phyloP scores from a whole-genome alignment of 495 filamentous ascomycete genomes.

The Tuber melanosporum region DNA sequence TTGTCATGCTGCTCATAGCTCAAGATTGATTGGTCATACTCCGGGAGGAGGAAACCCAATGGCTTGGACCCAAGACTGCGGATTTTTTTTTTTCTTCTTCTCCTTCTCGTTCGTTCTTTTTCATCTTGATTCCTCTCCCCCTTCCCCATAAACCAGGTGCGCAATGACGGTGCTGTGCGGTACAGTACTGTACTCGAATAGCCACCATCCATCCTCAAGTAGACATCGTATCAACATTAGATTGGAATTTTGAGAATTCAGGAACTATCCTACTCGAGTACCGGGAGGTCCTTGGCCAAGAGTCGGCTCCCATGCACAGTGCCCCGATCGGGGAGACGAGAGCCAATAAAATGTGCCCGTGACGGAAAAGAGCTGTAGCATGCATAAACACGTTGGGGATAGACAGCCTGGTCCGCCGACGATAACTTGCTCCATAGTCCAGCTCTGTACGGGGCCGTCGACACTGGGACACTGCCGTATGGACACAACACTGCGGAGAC shows the following conservation, averaged over 20 bases:
- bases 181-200: neutral
- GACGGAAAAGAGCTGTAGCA: neutral
- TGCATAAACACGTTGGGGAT: conserved; percentile 1
- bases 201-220: neutral
- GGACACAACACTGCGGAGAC: neutral
- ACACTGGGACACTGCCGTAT: neutral
- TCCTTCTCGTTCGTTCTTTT: neutral
- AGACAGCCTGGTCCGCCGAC: neutral
- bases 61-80: neutral
- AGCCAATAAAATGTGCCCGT: neutral
- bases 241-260: neutral
- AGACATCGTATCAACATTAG: neutral
- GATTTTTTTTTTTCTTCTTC: neutral
- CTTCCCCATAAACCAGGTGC: neutral
- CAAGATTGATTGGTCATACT: neutral
- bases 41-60: neutral
- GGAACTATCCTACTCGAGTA: neutral
- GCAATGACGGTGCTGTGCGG: neutral
- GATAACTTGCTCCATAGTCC: neutral
- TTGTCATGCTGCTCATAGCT: neutral
- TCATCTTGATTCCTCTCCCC: neutral
- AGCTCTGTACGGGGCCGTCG: neutral
- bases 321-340: neutral
- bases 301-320: neutral
- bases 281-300: neutral